phyloP scores from a whole-genome alignment of 208 protist species.

The Acanthamoeba healyi region DNA sequence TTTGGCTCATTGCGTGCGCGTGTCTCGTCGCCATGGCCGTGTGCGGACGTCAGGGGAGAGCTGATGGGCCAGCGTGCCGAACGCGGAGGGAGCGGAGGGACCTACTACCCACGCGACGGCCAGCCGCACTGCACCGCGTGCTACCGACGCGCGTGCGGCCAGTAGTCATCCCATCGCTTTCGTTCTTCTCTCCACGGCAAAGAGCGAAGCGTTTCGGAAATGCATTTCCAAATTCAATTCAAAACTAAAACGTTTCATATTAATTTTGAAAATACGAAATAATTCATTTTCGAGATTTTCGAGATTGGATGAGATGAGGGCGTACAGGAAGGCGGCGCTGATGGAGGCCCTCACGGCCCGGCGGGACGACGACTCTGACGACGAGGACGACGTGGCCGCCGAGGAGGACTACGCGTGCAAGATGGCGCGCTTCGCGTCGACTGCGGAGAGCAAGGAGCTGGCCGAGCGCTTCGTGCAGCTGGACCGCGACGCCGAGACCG shows the following conservation, averaged over 20 bases:
- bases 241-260: too few relatives aligned
- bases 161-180: not conserved
- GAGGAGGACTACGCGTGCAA: slow-evolving; percentile 11
- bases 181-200: not conserved
- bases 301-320: not conserved
- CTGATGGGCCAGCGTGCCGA: not conserved
- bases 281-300: not conserved
- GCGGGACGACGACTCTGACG: not conserved
- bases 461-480: not conserved
- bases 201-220: not conserved
- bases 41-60: slow-evolving; percentile 6
- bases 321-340: not conserved
- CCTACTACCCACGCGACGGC: not conserved
- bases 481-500: not conserved
- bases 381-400: not conserved
- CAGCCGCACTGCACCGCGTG: not conserved
- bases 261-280: not conserved
- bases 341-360: not conserved
- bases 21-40: too few relatives aligned
- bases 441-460: not conserved
- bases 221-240: not conserved
- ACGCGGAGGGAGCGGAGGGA: not conserved
- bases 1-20: too few relatives aligned
- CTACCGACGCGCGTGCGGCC: not conserved
- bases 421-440: not conserved